phyloP scores from a whole-genome alignment of 2,329 filamentous ascomycete species.

The Talaromyces sp. region DNA sequence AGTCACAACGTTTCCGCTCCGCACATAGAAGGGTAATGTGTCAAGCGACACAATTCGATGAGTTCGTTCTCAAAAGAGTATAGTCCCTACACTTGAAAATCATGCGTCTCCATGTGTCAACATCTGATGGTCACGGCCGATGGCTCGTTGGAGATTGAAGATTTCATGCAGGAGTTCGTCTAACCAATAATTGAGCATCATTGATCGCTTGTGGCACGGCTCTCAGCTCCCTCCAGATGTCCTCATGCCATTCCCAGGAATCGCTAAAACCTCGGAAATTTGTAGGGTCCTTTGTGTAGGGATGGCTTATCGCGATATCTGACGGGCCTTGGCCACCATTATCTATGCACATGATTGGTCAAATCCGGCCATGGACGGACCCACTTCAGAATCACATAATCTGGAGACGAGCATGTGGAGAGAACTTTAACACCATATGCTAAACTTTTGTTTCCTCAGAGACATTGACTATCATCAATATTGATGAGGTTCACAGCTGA shows the following conservation, averaged over 20 bases:
- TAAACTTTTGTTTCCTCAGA: not conserved
- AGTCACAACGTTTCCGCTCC: not conserved
- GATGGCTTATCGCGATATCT: not conserved
- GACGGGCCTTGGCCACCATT: not conserved
- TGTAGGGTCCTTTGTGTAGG: not conserved
- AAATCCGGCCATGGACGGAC: not conserved
- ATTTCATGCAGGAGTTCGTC: not conserved
- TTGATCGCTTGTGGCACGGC: not conserved
- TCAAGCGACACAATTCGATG: not conserved
- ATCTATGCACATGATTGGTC: not conserved
- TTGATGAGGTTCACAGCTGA: not conserved
- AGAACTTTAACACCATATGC: not conserved
- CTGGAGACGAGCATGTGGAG: not conserved
- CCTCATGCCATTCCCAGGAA: not conserved
- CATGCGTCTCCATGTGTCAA: not conserved
- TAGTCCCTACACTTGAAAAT: not conserved
- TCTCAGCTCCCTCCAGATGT: too few species aligned
- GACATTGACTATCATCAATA: not conserved
- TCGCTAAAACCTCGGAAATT: not conserved
- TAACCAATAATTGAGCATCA: not conserved
- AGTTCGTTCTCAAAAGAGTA: not conserved
- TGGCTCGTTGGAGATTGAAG: too few species aligned
- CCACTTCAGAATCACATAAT: not conserved
- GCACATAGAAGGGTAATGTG: not conserved
- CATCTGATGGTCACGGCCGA: not conserved